phyloP scores from a whole-genome alignment of 2,329 filamentous ascomycete genomes.

The Metarhizium anisopliae region DNA sequence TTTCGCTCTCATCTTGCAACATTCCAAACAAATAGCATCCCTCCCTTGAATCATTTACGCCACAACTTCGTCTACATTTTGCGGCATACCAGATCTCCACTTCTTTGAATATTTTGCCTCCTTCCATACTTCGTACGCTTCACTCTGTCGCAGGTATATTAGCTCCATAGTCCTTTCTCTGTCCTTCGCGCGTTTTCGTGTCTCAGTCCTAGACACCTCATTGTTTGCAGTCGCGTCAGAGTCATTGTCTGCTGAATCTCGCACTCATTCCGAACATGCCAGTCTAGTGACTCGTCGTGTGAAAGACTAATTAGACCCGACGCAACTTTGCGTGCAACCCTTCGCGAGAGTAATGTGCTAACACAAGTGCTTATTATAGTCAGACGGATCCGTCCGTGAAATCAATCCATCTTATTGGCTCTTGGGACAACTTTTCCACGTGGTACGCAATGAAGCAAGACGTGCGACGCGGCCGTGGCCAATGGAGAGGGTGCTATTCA shows the following conservation, averaged over 20 bases:
- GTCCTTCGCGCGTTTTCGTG: background rate
- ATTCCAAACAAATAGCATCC: background rate
- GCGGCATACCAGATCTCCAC: background rate
- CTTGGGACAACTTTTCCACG: conserved; percentile 88
- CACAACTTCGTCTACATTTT: background rate
- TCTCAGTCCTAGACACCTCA: background rate
- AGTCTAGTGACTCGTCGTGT: background rate
- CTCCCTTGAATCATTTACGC: background rate
- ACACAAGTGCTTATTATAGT: conserved; percentile 28
- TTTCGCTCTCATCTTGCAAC: background rate
- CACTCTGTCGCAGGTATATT: background rate
- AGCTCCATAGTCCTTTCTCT: background rate
- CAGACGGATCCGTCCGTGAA: conserved; percentile 51
- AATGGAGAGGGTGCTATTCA: conserved; percentile 81
- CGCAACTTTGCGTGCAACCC: background rate
- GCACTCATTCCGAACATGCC: background rate
- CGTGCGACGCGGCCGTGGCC: conserved; percentile 58
- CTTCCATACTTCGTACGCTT: background rate
- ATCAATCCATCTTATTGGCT: conserved; percentile 75
- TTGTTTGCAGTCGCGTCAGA: background rate
- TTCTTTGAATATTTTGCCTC: background rate
- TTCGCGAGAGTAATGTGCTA: conserved; percentile 9
- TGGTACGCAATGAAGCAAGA: conserved; percentile 78
- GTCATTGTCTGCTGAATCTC: background rate
- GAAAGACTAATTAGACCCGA: background rate